Base-by-base conservation (phyloP, 345 rosid genomes). In the Ceriops decandra region DNA sequence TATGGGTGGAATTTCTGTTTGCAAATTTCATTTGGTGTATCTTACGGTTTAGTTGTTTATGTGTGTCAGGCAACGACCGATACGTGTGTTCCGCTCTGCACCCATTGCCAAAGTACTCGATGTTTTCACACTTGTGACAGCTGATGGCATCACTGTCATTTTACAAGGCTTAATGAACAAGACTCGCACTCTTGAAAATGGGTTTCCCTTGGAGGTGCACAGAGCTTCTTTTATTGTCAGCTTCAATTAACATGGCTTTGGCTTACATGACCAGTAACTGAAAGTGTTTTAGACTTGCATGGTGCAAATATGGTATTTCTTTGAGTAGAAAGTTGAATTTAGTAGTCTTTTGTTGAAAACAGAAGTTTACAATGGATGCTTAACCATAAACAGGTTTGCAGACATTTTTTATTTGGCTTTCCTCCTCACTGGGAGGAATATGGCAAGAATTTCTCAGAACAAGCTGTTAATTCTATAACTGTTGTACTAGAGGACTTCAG, bases 321-420 rank as follows among this genome's bases (percentile, higher is more conserved):
- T 42, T 42, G 15, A 42, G 49, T 42, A 42, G 17, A 42, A 13
- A 42, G 49, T 42, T 42, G 49, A 42, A 13, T 13, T 42, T 15
- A 13, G 49, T 13, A 13, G 19, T 42, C 13, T 26, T 24, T 24
- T 56, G 26, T 56, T 11, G 31, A 33, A 49, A 64, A 46, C 33
- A 26, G 2, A 52, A 52, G 27, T 57, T 66, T 33, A 2, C 60
- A n/a, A 62, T 57, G 26, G 63, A 27, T 54, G 46, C 68, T 72
- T 35, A 26, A 33, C 30, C 72, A 30, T 70, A 21, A 30, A 13
- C 84, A 95, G 99, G 85, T 87, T 61, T 78, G 74, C 30, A 69
- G 67, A 57, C 80, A 86, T 62, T 91, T 95, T 78, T 49, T 79
- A 69, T 73, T 88, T 71, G 99, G 97, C 5, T 95, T 95, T 83